These are phyloP conservation scores for Penstemon newberryi DNA, from an alignment of 257 asterid species.

Conservation along the genomic window DNA sequence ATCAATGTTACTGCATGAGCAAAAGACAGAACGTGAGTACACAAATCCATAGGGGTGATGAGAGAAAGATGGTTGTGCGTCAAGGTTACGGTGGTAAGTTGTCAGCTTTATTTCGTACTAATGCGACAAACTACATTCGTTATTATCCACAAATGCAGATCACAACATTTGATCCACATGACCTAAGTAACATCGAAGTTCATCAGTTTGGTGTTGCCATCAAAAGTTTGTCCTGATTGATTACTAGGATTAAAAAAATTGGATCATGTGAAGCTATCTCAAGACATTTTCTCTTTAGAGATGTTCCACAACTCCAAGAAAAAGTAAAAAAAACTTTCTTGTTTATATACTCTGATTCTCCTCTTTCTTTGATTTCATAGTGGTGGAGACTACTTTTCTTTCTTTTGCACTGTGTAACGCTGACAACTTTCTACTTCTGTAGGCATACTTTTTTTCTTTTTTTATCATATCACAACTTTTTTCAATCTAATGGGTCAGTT, in stretches of 20 bases:
- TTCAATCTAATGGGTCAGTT: conserved; percentile 9
- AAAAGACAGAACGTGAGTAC: conserved; percentile 25
- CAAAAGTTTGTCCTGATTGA: neutral
- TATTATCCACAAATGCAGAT: neutral
- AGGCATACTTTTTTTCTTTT: neutral
- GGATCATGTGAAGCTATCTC: conserved; percentile 4
- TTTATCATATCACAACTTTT: neutral
- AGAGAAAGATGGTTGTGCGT: conserved; percentile 2
- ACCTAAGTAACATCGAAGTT: neutral
- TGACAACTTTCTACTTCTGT: conserved; percentile 8
- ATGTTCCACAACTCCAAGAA: neutral
- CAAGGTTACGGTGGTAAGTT: conserved; percentile 9
- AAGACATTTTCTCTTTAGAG: neutral
- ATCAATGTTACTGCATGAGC: conserved; percentile 58
- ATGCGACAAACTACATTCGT: neutral
- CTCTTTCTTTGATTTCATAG: neutral
- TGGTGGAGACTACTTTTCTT: neutral
- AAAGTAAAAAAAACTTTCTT: neutral
- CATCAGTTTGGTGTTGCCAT: conserved; percentile 18
- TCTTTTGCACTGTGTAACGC: neutral
- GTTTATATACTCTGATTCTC: neutral
- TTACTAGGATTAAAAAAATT: neutral
- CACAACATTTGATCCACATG: neutral
- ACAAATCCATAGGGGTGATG: neutral
- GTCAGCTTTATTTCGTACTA: neutral